Evolutionary conservation across 257 asterid genomes (phyloP).

Genomic region (Primulina eburnea): DNA sequence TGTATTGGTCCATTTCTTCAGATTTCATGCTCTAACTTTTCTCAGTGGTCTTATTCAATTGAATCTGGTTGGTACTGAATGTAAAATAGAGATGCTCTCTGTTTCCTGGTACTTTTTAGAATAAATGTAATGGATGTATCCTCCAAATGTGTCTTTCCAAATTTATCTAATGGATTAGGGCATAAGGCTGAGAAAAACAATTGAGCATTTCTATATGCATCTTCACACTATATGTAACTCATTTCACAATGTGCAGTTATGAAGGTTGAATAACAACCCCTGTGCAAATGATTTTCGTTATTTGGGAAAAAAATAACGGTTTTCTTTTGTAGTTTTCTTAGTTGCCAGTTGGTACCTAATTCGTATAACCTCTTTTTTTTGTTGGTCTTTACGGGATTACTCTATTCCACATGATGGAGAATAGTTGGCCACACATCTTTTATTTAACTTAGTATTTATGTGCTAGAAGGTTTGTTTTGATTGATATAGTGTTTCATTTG

Average conservation of each 20-base stretch:
- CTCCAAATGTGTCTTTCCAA: background rate
- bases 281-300: background rate
- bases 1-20: background rate
- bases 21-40: background rate
- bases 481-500: conserved; percentile 21
- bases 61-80: background rate
- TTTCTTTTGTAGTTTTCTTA: background rate
- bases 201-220: background rate
- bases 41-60: background rate
- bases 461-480: conserved; percentile 20
- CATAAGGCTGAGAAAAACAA: background rate
- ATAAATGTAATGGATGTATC: background rate
- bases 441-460: conserved; percentile 6
- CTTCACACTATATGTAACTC: background rate
- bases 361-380: background rate
- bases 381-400: background rate
- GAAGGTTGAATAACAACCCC: conserved; percentile 8
- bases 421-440: background rate
- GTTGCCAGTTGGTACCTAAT: background rate
- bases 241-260: background rate
- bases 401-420: background rate
- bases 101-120: background rate
- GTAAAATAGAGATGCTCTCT: background rate
- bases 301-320: background rate
- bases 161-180: background rate